Percentiles rank a stretch among this genome's conserved stretches.
These are phyloP conservation scores for Canna indica DNA, from an alignment of 176 grass and related monocot genomes.

Conservation along the genomic window DNA sequence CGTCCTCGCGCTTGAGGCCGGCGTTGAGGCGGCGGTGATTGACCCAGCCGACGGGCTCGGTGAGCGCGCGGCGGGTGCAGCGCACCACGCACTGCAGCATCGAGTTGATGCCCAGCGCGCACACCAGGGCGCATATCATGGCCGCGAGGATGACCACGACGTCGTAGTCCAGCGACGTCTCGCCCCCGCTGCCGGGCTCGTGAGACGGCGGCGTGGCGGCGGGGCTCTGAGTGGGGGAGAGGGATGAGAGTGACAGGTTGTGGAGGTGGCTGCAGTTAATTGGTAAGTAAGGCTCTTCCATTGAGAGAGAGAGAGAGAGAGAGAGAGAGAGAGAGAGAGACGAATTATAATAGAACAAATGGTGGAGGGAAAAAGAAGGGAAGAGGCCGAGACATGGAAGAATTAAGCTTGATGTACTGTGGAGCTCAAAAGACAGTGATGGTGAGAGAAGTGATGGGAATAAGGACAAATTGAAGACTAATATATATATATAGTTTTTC, in stretches of 20 bases:
- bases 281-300: constrained; percentile 6
- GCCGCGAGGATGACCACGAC: constrained; percentile 69
- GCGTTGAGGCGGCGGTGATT: constrained; percentile 31
- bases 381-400: no score
- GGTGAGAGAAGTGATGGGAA: no score
- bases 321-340: no score
- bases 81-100: constrained; percentile 64
- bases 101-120: constrained; percentile 60
- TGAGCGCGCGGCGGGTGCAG: constrained; percentile 46
- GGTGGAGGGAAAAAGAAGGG: no score
- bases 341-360: no score
- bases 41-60: constrained; percentile 40
- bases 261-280: no score
- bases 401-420: no score
- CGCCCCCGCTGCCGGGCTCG: background rate
- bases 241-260: background rate
- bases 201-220: background rate
- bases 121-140: constrained; percentile 73
- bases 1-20: constrained; percentile 57
- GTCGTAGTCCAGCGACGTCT: constrained; percentile 45
- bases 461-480: no score
- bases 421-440: no score
- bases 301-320: background rate
- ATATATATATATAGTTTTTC: no score
- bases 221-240: background rate